Evolutionary conservation across 2,329 filamentous ascomycete species (phyloP).

Genomic region (Aspergillus glaucus): DNA sequence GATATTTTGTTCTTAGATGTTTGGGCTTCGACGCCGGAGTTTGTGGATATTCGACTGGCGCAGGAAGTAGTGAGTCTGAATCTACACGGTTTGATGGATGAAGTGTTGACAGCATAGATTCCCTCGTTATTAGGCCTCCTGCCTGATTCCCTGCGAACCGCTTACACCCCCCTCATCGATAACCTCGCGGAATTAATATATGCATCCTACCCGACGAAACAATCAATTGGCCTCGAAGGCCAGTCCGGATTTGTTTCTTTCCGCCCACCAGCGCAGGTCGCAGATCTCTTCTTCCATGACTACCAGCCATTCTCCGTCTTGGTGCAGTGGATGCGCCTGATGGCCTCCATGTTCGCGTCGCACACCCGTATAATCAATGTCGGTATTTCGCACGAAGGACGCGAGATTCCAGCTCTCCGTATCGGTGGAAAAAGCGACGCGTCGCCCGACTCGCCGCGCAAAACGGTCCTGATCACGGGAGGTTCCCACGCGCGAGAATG

Average conservation of each 20-base stretch:
- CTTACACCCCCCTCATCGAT: conserved; percentile 70
- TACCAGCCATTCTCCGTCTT: conserved; percentile 86
- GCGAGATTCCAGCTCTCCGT: conserved; percentile 75
- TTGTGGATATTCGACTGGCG: conserved; percentile 76
- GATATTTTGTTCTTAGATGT: conserved; percentile 77
- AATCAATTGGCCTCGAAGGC: conserved; percentile 23
- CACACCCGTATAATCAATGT: conserved; percentile 68
- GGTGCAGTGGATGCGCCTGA: conserved; percentile 82
- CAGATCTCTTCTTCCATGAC: conserved; percentile 79
- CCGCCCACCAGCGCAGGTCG: conserved; percentile 23
- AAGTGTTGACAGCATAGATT: conserved; percentile 36
- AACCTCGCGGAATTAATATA: conserved; percentile 73
- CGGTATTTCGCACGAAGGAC: conserved; percentile 81
- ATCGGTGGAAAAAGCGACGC: conserved; percentile 58
- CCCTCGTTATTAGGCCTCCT: conserved; percentile 72
- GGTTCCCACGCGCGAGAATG: conserved; percentile 93
- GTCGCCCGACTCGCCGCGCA: conserved; percentile 48
- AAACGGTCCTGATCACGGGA: conserved; percentile 74
- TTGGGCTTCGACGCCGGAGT: conserved; percentile 76
- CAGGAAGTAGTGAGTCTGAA: conserved; percentile 59
- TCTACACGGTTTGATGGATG: not conserved
- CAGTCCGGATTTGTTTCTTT: conserved; percentile 23
- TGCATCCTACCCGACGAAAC: conserved; percentile 60
- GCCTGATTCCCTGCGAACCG: conserved; percentile 63
- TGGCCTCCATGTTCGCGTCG: conserved; percentile 83